A percentile compares a stretch with the other conserved stretches of the same genome.
phyloP scores from a whole-genome alignment of 139 green algal genomes.

The Tetraselmis chui region DNA sequence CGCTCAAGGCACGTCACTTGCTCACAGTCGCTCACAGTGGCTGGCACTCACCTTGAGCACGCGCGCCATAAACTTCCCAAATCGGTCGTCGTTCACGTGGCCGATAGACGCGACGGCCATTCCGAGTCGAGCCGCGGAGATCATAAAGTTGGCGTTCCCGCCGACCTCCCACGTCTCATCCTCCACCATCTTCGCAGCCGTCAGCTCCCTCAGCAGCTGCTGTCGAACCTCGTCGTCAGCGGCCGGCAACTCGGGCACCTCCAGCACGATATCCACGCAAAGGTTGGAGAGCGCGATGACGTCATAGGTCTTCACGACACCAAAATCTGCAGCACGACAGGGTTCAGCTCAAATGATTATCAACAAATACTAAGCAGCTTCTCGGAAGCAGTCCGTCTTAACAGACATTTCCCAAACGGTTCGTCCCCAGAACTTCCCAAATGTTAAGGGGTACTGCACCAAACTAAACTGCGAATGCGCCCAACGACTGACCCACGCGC shows the following conservation, averaged over 20 bases:
- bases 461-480: no score
- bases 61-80: slow-evolving; percentile 68
- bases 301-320: slow-evolving; percentile 27
- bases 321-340: no score
- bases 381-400: no score
- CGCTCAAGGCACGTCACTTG: no score
- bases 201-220: slow-evolving; percentile 44
- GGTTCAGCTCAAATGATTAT: no score
- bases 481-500: no score
- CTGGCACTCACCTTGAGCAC: no score
- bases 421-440: no score
- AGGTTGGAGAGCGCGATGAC: slow-evolving; percentile 76
- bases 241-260: slow-evolving; percentile 39
- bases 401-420: no score
- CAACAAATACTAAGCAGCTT: no score
- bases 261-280: slow-evolving; percentile 76
- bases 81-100: slow-evolving; percentile 72
- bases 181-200: not conserved
- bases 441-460: no score
- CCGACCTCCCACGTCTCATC: slow-evolving; percentile 63
- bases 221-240: slow-evolving; percentile 22
- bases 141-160: slow-evolving; percentile 85
- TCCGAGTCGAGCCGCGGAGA: slow-evolving; percentile 81
- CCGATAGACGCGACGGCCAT: slow-evolving; percentile 57
- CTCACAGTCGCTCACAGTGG: no score